Conservation (phyloP, 2,329 filamentous ascomycete species). For the Epichloe elymi region DNA sequence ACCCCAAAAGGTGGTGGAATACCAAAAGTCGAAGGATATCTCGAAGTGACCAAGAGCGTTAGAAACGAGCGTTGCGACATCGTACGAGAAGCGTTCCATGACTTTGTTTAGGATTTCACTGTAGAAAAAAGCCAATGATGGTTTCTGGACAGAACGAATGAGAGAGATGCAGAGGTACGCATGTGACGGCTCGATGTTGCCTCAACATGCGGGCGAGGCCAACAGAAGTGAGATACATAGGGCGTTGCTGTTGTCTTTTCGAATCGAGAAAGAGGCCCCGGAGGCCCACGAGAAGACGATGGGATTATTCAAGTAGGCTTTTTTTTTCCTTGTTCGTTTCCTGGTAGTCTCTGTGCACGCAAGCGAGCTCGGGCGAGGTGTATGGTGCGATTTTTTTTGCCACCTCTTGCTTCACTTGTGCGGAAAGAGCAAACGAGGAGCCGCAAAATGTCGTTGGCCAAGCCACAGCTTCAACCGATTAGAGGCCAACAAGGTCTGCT, state of each 20-base stretch:
- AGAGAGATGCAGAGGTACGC: background rate
- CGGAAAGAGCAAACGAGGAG: slow-evolving; percentile 6
- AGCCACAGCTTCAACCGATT: slow-evolving; percentile 1
- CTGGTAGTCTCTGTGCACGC: background rate
- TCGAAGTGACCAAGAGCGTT: slow-evolving; percentile 4
- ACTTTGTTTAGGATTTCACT: background rate
- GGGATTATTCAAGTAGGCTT: background rate
- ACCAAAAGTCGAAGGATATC: slow-evolving; percentile 22
- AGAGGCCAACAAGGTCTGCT: background rate
- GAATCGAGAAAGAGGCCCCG: background rate
- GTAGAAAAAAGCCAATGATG: background rate
- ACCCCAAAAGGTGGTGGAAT: slow-evolving; percentile 34
- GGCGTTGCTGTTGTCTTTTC: background rate
- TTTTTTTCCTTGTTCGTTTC: background rate
- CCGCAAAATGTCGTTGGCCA: background rate
- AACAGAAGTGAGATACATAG: background rate
- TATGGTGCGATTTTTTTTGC: background rate
- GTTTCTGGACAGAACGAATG: background rate
- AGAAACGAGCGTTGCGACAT: slow-evolving; percentile 9
- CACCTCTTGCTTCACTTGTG: background rate
- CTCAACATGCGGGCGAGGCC: background rate
- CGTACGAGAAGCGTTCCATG: slow-evolving; percentile 1
- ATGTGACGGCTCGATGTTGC: background rate
- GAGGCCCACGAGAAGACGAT: background rate
- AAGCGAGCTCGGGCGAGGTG: slow-evolving; percentile 1